phyloP scores from a whole-genome alignment of 2,329 filamentous ascomycete genomes.

The Talaromyces albobiverticillius region DNA sequence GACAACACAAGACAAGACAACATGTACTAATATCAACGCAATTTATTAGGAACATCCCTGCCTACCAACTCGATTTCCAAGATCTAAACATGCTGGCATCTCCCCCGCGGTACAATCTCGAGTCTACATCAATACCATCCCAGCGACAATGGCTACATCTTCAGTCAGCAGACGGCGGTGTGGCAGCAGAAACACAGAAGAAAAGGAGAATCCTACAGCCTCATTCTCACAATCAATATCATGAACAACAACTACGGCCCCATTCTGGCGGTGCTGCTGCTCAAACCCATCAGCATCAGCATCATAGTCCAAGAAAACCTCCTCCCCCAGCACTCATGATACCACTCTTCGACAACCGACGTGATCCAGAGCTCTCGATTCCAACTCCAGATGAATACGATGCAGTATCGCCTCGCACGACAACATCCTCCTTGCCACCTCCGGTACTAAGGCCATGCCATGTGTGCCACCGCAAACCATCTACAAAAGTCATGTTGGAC shows the following conservation, averaged over 20 bases:
- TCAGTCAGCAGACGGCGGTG: background rate
- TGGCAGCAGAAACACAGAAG: background rate
- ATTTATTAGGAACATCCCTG: slow-evolving; percentile 4
- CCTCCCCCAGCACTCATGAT: slow-evolving; percentile 22
- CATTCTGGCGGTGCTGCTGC: slow-evolving; percentile 10
- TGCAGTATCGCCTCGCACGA: slow-evolving; percentile 22
- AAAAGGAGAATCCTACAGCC: slow-evolving; percentile 16
- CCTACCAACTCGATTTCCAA: slow-evolving; percentile 17
- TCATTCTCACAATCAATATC: slow-evolving; percentile 10
- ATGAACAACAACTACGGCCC: slow-evolving; percentile 16
- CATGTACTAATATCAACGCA: background rate
- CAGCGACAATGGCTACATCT: slow-evolving; percentile 13
- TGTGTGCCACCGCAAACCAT: slow-evolving; percentile 41
- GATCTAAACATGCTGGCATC: slow-evolving; percentile 15
- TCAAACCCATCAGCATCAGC: background rate
- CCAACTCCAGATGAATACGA: slow-evolving; percentile 19
- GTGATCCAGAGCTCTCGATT: slow-evolving; percentile 23
- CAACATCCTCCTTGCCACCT: slow-evolving; percentile 21
- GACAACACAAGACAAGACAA: no score
- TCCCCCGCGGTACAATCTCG: slow-evolving; percentile 12
- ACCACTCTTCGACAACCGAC: slow-evolving; percentile 12
- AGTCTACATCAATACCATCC: background rate
- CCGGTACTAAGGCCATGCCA: slow-evolving; percentile 38
- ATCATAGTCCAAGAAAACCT: background rate
- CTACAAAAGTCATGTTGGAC: slow-evolving; percentile 37